Conservation (phyloP, 805 yeast genomes). For the Saturnispora dispora region DNA sequence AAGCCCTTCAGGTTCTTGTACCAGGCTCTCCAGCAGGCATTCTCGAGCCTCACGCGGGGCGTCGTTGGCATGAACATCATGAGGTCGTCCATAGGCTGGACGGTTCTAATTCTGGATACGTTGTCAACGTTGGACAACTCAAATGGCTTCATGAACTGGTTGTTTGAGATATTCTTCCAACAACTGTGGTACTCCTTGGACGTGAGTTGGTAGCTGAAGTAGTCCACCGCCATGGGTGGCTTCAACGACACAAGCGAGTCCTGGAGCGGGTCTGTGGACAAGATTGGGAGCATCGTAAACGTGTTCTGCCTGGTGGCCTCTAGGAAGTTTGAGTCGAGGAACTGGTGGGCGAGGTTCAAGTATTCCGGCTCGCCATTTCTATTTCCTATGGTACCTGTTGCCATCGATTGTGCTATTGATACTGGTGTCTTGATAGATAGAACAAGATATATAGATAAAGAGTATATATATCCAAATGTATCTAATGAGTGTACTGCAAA, state of each 20-base stretch:
- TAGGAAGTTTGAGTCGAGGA: conserved; percentile 25
- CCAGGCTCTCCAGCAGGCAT: conserved; percentile 95
- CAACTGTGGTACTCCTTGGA: conserved; percentile 31
- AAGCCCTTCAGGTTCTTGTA: conserved; percentile 62
- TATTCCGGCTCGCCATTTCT: conserved; percentile 7
- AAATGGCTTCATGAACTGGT: conserved; percentile 28
- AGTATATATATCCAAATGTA: too few relatives aligned
- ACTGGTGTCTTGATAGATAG: too few relatives aligned
- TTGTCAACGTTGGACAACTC: conserved; percentile 24
- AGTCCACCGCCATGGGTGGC: conserved; percentile 31
- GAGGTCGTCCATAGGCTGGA: conserved; percentile 26
- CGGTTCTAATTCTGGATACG: conserved; percentile 15
- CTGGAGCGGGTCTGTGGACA: conserved; percentile 14
- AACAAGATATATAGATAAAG: too few relatives aligned
- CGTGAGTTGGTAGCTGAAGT: conserved; percentile 30
- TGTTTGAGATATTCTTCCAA: conserved; percentile 33
- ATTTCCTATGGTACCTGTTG: background rate
- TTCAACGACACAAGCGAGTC: conserved; percentile 10
- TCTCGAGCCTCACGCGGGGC: conserved; percentile 46
- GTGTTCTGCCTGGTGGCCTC: conserved; percentile 15
- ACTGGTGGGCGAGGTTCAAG: conserved; percentile 22
- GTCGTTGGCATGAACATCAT: conserved; percentile 29
- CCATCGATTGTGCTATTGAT: background rate
- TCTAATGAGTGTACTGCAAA: too few relatives aligned
- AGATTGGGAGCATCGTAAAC: conserved; percentile 21